These are phyloP conservation scores for Infundibulicybe gibba DNA, from an alignment of 768 basidiomycete genomes.

Conservation along the genomic window DNA sequence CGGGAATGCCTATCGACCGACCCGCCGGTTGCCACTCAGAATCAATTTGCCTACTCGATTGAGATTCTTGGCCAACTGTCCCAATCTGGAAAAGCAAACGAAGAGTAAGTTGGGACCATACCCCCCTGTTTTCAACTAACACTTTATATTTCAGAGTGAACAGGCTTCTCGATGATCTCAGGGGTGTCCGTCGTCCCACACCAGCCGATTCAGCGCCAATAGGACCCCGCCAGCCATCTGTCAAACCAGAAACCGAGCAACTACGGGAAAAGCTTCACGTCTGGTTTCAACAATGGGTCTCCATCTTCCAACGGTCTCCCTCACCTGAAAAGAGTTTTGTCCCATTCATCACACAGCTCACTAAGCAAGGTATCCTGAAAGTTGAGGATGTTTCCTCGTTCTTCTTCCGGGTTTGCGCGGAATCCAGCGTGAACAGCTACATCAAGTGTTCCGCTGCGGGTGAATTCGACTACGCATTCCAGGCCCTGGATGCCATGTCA, in stretches of 20 bases:
- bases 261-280: slow-evolving; percentile 70
- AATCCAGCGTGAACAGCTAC: slow-evolving; percentile 90
- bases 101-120: slow-evolving; percentile 59
- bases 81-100: slow-evolving; percentile 75
- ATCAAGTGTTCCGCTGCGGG: slow-evolving; percentile 68
- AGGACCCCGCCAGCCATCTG: slow-evolving; percentile 39
- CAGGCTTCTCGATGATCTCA: slow-evolving; percentile 78
- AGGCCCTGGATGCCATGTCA: slow-evolving; percentile 93
- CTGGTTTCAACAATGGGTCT: slow-evolving; percentile 95
- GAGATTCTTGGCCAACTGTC: slow-evolving; percentile 77
- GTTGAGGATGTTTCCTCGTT: slow-evolving; percentile 95
- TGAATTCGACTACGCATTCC: slow-evolving; percentile 78
- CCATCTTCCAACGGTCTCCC: slow-evolving; percentile 86
- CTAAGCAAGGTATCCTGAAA: slow-evolving; percentile 94
- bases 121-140: slow-evolving; percentile 3
- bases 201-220: slow-evolving; percentile 25
- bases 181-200: slow-evolving; percentile 52
- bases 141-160: slow-evolving; percentile 45
- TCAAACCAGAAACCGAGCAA: slow-evolving; percentile 70
- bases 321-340: slow-evolving; percentile 95
- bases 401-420: slow-evolving; percentile 97
- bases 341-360: slow-evolving; percentile 94
- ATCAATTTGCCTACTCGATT: slow-evolving; percentile 74
- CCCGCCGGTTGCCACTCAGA: slow-evolving; percentile 75
- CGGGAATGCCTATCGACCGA: slow-evolving; percentile 83